Conservation (phyloP, 176 grass and related monocot genomes). For the Olyra latifolia region DNA sequence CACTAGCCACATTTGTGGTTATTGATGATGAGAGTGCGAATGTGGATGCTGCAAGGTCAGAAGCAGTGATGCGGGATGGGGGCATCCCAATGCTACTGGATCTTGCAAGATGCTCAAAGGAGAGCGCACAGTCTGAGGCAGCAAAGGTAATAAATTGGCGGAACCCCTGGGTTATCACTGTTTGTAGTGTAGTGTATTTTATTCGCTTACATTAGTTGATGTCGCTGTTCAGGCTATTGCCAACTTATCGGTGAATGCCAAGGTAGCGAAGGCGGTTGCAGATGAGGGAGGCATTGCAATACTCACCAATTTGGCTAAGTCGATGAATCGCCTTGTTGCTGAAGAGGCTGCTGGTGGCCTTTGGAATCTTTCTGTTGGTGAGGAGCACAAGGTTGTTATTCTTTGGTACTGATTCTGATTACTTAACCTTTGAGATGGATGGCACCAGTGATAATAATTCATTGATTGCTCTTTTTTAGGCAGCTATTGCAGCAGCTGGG, state of each 20-base stretch:
- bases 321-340: conserved; percentile 87
- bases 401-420: conserved; percentile 30
- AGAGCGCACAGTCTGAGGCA: conserved; percentile 91
- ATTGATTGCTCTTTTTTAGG: conserved; percentile 45
- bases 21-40: conserved; percentile 86
- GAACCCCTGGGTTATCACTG: neutral
- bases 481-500: conserved; percentile 81
- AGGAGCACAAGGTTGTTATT: conserved; percentile 93
- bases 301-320: conserved; percentile 80
- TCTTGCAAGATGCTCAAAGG: conserved; percentile 86
- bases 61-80: conserved; percentile 82
- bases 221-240: conserved; percentile 80
- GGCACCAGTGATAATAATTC: conserved; percentile 33
- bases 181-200: conserved; percentile 18
- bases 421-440: neutral
- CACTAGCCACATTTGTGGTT: conserved; percentile 93
- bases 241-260: conserved; percentile 90
- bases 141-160: conserved; percentile 68
- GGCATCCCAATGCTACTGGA: conserved; percentile 84
- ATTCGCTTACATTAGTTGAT: conserved; percentile 29
- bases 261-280: conserved; percentile 91
- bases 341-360: conserved; percentile 99
- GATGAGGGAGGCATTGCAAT: conserved; percentile 92
- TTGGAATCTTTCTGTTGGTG: conserved; percentile 99
- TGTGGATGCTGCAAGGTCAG: conserved; percentile 90